Evolutionary conservation across 345 rosid species (phyloP), one percentile per base, ranked within the genome.

Genomic region (Hibiscus trionum): DNA sequence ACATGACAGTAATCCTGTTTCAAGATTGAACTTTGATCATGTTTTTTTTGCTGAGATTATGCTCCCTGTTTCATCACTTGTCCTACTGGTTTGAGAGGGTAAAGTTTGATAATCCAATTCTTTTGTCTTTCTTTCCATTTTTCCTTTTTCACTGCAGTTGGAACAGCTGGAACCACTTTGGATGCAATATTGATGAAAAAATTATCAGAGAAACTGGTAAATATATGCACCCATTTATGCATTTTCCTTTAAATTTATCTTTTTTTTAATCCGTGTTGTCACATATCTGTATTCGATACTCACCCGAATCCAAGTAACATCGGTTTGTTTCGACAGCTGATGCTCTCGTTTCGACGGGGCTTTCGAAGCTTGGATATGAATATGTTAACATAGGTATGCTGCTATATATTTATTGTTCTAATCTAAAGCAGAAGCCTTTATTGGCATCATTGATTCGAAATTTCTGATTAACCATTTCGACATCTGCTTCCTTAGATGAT

Each of bases 111-210:
- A 37, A 37, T 37, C 42, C 42, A 37, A 6, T 37, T 29, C 17
- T 62, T 5, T 15, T 57, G 24, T 24, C 15, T 58, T 27, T 14
- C 4, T 11, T 60, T 60, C 31, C 11, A 21, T 52, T 17, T 15
- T 46, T 16, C 47, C 64, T 11, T 8, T 66, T 31, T 76, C 60
- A 26, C 0, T 82, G 82, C 69, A 95, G 97, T 73, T 95, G 97
- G 99, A 95, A 88, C 63, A 92, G 97, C 77, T 95, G 99, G 97
- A 95, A 95, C 62, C 97, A 95, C 81, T 92, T 90, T 69, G 10
- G 50, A 59, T 95, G 97, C 80, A 63, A 75, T 31, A 88, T 95
- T 67, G 75, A 83, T 39, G 99, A 92, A 75, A 83, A 47, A 12
- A 77, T 83, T 27, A 92, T 95, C 80, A 89, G 66, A 80, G 84